Evolutionary conservation across 148 eudicot species (phyloP).

Genomic region (Suaeda aralocaspica): DNA sequence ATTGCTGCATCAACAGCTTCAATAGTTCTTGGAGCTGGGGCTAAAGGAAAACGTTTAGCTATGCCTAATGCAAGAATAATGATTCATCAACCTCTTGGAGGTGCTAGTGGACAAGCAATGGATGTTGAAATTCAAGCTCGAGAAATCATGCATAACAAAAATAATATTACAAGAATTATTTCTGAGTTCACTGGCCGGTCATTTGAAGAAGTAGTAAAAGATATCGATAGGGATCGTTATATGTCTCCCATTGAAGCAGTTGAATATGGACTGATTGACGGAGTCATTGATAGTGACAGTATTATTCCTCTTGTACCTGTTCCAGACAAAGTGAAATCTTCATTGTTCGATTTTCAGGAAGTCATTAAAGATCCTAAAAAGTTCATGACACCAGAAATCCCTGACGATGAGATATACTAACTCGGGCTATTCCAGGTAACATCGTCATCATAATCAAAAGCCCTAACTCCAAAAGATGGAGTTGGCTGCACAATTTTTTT

Average conservation of each 20-base stretch:
- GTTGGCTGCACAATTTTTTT: no score
- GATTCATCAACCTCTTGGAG: slow-evolving; percentile 90
- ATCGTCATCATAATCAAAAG: no score
- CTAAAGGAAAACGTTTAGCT: slow-evolving; percentile 84
- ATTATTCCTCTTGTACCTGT: slow-evolving; percentile 78
- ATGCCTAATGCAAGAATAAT: slow-evolving; percentile 88
- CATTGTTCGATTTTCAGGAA: slow-evolving; percentile 41
- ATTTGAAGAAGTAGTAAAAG: slow-evolving; percentile 66
- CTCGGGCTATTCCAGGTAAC: slow-evolving; percentile 21
- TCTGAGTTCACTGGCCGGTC: slow-evolving; percentile 64
- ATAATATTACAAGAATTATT: slow-evolving; percentile 47
- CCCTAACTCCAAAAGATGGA: no score
- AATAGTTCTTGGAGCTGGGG: slow-evolving; percentile 72
- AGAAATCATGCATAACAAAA: slow-evolving; percentile 68
- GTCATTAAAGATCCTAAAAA: slow-evolving; percentile 55
- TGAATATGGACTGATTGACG: slow-evolving; percentile 87
- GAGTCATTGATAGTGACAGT: slow-evolving; percentile 70
- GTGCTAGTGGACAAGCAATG: slow-evolving; percentile 68
- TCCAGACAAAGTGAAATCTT: slow-evolving; percentile 59
- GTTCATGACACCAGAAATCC: slow-evolving; percentile 70
- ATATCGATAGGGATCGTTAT: slow-evolving; percentile 79
- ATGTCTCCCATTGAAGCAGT: slow-evolving; percentile 95
- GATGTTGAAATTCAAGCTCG: slow-evolving; percentile 79
- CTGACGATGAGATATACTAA: slow-evolving; percentile 74
- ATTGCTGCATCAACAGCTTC: slow-evolving; percentile 85